These are phyloP conservation scores for Barbarea vulgaris DNA, from an alignment of 345 rosid species.

Conservation along the genomic window DNA sequence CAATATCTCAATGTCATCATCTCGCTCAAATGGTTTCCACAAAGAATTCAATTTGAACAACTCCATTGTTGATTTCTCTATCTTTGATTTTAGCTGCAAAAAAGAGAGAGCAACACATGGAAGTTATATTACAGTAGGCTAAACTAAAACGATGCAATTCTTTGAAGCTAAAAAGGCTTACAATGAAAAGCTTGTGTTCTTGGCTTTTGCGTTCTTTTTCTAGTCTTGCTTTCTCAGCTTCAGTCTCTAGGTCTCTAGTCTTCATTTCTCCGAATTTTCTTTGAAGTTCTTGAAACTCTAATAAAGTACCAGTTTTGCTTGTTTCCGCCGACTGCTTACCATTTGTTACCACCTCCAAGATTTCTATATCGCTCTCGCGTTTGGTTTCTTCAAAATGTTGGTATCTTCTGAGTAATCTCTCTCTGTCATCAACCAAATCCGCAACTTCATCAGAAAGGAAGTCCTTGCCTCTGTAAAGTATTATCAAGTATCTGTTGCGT, in stretches of 20 bases:
- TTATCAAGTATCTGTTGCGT: conserved; percentile 69
- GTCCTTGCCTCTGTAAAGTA: conserved; percentile 86
- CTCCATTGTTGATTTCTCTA: conserved; percentile 54
- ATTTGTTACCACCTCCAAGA: conserved; percentile 39
- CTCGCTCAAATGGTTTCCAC: conserved; percentile 53
- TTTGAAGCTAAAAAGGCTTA: conserved; percentile 43
- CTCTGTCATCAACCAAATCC: conserved; percentile 61
- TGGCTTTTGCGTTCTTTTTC: conserved; percentile 62
- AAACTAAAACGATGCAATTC: conserved; percentile 16
- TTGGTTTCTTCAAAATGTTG: conserved; percentile 68
- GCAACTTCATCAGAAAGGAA: conserved; percentile 64
- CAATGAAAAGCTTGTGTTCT: conserved; percentile 67
- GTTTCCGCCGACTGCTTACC: conserved; percentile 42
- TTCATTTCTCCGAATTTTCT: conserved; percentile 45
- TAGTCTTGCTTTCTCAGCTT: conserved; percentile 60
- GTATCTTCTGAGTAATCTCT: conserved; percentile 55
- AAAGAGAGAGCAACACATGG: conserved; percentile 3
- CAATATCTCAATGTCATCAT: conserved; percentile 63
- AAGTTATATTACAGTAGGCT: conserved; percentile 6
- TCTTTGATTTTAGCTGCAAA: conserved; percentile 68
- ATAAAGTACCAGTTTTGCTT: conserved; percentile 62
- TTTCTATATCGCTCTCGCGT: conserved; percentile 54
- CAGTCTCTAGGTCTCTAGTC: conserved; percentile 44
- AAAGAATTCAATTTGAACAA: conserved; percentile 57
- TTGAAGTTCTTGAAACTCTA: conserved; percentile 64